Conservation (phyloP, 768 basidiomycete genomes). For the Suillus americanus region DNA sequence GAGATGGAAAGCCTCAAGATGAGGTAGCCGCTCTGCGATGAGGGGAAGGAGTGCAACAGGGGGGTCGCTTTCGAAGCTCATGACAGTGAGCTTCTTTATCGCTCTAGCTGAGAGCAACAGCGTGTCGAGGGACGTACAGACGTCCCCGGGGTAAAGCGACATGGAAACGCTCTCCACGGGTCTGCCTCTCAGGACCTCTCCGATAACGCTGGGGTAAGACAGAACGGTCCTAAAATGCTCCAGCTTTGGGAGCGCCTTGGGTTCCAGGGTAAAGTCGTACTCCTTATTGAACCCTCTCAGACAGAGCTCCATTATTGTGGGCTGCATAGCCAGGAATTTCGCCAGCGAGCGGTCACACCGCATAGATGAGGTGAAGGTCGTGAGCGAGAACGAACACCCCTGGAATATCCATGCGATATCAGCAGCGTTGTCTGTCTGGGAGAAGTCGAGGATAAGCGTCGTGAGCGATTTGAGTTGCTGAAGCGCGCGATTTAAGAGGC, state of each 20-base stretch:
- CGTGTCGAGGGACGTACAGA: conserved; percentile 42
- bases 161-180: conserved; percentile 53
- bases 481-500: conserved; percentile 47
- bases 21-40: conserved; percentile 45
- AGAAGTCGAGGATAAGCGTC: conserved; percentile 50
- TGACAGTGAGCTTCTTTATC: conserved; percentile 52
- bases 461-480: conserved; percentile 37
- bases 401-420: conserved; percentile 50
- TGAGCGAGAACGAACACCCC: conserved; percentile 43
- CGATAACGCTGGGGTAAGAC: conserved; percentile 45
- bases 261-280: conserved; percentile 32
- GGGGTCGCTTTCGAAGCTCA: conserved; percentile 52
- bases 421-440: conserved; percentile 32
- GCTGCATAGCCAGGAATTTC: conserved; percentile 51
- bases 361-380: conserved; percentile 54
- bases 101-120: conserved; percentile 38
- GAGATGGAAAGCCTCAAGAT: conserved; percentile 60
- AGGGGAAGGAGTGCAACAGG: conserved; percentile 46
- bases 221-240: conserved; percentile 53
- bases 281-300: conserved; percentile 51
- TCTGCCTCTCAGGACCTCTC: conserved; percentile 43
- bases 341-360: conserved; percentile 50
- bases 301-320: conserved; percentile 48
- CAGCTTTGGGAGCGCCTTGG: conserved; percentile 47
- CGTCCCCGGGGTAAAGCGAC: conserved; percentile 46